These are phyloP conservation scores for Scedosporium minutisporum DNA, from an alignment of 2,329 filamentous ascomycete species.

Conservation along the genomic window DNA sequence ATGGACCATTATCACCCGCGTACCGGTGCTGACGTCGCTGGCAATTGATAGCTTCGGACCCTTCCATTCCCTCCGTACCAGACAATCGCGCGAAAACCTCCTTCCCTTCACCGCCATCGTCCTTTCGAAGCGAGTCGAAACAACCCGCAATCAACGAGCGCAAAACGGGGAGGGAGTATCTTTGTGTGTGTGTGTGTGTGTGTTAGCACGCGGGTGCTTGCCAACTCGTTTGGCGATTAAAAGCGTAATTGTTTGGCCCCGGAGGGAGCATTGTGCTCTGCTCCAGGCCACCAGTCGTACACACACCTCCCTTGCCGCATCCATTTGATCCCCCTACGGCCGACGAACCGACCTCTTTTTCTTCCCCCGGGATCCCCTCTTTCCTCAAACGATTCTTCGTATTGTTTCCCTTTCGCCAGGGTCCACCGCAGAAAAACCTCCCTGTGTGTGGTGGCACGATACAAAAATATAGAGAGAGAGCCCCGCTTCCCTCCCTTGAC, in stretches of 20 bases:
- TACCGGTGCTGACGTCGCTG: not conserved
- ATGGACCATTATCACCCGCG: not conserved
- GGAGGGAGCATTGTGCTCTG: slow-evolving; percentile 8
- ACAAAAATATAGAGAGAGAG: not conserved
- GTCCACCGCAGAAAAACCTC: too few relatives aligned
- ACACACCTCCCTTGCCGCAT: not conserved
- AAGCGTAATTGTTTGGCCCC: not conserved
- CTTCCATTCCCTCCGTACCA: not conserved
- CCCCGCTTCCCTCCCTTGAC: not conserved
- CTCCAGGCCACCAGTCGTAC: slow-evolving; percentile 2
- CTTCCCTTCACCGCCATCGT: not conserved
- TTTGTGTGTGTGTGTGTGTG: not conserved
- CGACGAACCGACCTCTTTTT: not conserved
- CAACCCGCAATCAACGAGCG: not conserved
- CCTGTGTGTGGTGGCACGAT: too few relatives aligned
- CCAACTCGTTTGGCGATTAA: not conserved
- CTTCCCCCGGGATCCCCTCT: not conserved
- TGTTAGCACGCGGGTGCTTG: not conserved
- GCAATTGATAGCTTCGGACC: not conserved
- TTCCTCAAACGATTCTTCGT: not conserved
- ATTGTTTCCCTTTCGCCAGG: not conserved
- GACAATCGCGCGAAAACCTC: not conserved
- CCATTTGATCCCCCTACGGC: not conserved
- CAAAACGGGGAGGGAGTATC: not conserved
- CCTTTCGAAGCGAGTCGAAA: not conserved